Evolutionary conservation across 1,284 basidiomycete genomes (phyloP), one percentile per base, ranked within the genome.

Genomic region (Lignosus rhinocerotis): DNA sequence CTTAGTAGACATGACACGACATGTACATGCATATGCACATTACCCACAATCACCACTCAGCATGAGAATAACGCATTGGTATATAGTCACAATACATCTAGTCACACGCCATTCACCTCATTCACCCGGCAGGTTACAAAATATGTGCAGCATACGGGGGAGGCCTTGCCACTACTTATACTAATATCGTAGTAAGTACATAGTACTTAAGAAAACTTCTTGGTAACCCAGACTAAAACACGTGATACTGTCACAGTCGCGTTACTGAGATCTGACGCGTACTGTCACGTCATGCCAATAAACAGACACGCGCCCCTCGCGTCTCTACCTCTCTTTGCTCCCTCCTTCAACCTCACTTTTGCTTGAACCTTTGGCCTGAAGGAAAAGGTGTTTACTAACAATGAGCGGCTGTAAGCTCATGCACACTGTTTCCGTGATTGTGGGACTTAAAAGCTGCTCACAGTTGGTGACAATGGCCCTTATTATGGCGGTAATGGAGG

Each of bases 331-430:
- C 50, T 25, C 36, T 53, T 42, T 49, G 58, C 39, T 54, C 57
- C 21, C 30, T 30, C 58, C 32, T 39, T 11, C n/a, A 14, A 14
- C 11, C 34, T 36, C 34, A 12, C 36, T 39, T 14, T 6, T 14
- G 36, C n/a, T 14, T 39, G 11, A 5, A 1, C n/a, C 12, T 6
- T n/a, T 39, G 11, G 25, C 25, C 25, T 25, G 25, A 25, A n/a
- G n/a, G 2, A 25, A 25, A 4, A 25, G 4, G 25, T 25, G 25
- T 25, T 6, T 38, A 38, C 2, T 17, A 51, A 25, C 79, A 79
- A 80, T 80, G 78, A 80, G 75, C 49, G 77, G 79, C 71, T 74
- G 78, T 80, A 54, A 55, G 78, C 52, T 41, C 3, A 14, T 8
- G 3, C 19, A 2, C n/a, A 6, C 8, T 11, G 31, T n/a, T 25